Evolutionary conservation across 306 rosid genomes (phyloP).

Genomic region (Clitoria ternatea): DNA sequence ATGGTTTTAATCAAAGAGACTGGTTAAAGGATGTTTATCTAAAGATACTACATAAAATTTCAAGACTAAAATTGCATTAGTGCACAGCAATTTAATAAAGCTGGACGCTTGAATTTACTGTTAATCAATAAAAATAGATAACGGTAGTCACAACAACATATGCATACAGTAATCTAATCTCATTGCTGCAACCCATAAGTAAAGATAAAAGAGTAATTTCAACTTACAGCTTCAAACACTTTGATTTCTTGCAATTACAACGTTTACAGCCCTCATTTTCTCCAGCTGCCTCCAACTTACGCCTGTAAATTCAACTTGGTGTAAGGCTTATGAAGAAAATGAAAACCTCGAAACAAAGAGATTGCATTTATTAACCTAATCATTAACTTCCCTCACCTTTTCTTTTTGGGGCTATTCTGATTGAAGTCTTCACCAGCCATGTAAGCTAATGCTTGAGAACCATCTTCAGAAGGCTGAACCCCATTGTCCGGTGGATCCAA

Average conservation of each 20-base stretch:
- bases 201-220: background rate
- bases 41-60: background rate
- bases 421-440: slow-evolving; percentile 56
- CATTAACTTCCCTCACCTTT: slow-evolving; percentile 44
- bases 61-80: background rate
- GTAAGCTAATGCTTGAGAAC: slow-evolving; percentile 41
- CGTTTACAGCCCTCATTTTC: slow-evolving; percentile 84
- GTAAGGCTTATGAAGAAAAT: slow-evolving; percentile 30
- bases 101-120: background rate
- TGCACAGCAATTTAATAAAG: background rate
- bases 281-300: slow-evolving; percentile 50
- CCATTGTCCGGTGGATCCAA: slow-evolving; percentile 38
- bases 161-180: background rate
- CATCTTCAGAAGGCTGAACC: slow-evolving; percentile 58
- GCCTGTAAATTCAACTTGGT: slow-evolving; percentile 55
- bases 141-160: background rate
- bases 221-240: slow-evolving; percentile 95
- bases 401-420: slow-evolving; percentile 73
- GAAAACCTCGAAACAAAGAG: background rate
- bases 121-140: background rate
- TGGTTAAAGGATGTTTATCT: background rate
- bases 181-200: background rate
- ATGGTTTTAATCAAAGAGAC: background rate
- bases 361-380: background rate
- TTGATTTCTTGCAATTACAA: slow-evolving; percentile 88